phyloP scores from a whole-genome alignment of 2,329 filamentous ascomycete species.

The Cordyceps farinosa region DNA sequence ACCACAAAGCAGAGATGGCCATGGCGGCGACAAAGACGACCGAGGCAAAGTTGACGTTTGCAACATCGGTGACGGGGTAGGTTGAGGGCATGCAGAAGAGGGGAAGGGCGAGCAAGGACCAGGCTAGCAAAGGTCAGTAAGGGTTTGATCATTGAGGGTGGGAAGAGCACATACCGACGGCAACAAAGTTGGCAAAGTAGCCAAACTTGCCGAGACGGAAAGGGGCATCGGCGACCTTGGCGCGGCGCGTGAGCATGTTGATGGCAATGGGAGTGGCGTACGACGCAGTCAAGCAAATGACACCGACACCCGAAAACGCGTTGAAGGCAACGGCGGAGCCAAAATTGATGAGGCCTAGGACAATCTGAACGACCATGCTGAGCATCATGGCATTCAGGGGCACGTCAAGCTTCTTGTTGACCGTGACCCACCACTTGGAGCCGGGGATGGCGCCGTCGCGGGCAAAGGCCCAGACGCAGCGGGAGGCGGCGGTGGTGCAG shows the following conservation, averaged over 20 bases:
- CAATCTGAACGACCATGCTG: slow-evolving; percentile 60
- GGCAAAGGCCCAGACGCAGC: slow-evolving; percentile 66
- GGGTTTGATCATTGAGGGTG: background rate
- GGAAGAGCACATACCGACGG: slow-evolving; percentile 51
- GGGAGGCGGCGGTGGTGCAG: slow-evolving; percentile 65
- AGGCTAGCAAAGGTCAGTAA: slow-evolving; percentile 41
- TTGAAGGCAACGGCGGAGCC: slow-evolving; percentile 68
- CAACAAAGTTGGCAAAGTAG: slow-evolving; percentile 57
- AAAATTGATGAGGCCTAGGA: slow-evolving; percentile 66
- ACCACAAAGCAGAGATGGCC: slow-evolving; percentile 60
- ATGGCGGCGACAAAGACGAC: slow-evolving; percentile 69
- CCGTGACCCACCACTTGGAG: slow-evolving; percentile 55
- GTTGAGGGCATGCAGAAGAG: slow-evolving; percentile 70
- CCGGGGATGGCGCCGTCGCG: slow-evolving; percentile 68
- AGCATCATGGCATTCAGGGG: slow-evolving; percentile 72
- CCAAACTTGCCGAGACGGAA: slow-evolving; percentile 63
- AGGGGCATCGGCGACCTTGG: slow-evolving; percentile 51
- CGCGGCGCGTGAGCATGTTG: slow-evolving; percentile 57
- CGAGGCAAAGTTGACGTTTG: slow-evolving; percentile 68
- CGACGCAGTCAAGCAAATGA: slow-evolving; percentile 65
- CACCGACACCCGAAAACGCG: slow-evolving; percentile 66
- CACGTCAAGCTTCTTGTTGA: slow-evolving; percentile 60
- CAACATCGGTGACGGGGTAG: slow-evolving; percentile 53
- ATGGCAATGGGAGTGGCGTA: slow-evolving; percentile 66
- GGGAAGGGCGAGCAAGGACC: slow-evolving; percentile 65